Conservation (phyloP, 768 basidiomycete genomes). For the Tulasnella sp. region DNA sequence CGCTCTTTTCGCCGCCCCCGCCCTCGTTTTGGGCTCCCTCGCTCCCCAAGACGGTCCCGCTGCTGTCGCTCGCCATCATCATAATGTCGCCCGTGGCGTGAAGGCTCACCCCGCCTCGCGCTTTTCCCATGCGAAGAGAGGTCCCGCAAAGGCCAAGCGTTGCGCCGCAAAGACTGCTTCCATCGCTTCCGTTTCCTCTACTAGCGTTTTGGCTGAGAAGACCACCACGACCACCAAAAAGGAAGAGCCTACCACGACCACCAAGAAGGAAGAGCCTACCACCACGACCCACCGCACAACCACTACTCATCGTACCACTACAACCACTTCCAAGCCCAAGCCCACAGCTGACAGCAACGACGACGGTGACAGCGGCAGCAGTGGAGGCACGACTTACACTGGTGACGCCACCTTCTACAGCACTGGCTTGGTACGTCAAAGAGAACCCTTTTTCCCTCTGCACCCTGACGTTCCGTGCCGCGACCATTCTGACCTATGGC, state of each 20-base stretch:
- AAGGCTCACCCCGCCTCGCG: no score
- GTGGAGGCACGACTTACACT: neutral
- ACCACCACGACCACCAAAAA: constrained; percentile 15
- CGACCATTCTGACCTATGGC: neutral
- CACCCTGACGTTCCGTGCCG: neutral
- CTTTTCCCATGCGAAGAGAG: no score
- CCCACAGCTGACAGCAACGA: neutral
- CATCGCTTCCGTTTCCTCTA: neutral
- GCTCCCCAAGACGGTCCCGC: no score
- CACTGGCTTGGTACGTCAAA: constrained; percentile 24
- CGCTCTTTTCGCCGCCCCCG: no score
- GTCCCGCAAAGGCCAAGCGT: neutral
- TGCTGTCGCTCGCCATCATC: no score
- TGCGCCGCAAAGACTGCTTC: neutral
- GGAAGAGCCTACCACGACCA: neutral
- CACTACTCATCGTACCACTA: constrained; percentile 8
- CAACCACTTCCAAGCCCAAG: neutral
- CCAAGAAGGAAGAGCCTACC: neutral
- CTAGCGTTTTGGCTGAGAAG: neutral
- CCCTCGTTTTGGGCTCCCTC: no score
- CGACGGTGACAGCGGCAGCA: neutral
- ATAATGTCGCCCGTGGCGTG: no score
- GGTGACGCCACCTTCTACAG: constrained; percentile 30
- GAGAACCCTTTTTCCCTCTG: neutral
- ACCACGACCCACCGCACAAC: neutral